Base-by-base conservation (phyloP, 441 rosid genomes). In the Eutrema salsugineum region DNA sequence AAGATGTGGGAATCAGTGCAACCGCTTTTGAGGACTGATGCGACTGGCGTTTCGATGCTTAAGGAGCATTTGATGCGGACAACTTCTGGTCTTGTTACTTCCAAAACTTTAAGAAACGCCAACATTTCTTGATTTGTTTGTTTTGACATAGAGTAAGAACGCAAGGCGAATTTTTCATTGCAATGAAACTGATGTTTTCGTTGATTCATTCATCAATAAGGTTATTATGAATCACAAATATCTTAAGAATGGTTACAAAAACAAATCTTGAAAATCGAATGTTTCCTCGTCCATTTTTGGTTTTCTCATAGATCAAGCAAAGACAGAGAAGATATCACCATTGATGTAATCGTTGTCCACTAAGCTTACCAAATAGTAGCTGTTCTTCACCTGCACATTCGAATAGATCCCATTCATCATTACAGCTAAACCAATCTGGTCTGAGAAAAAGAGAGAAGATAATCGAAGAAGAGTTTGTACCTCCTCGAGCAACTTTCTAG, bases 1-100 rank as follows among this genome's bases (percentile, higher is more conserved):
- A 94, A 87, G 85, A 85, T 88, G 5, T 91, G 98, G 97, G 96
- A 94, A 69, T 59, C 54, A 6, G 92, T 94, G 71, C 97, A 90
- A 80, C 99, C 94, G 32, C 87, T 80, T 79, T 89, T 91, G 35
- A 90, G 84, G 86, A 91, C 93, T 10, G 82, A 89, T 78, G 86
- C 71, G 4, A 83, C 91, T 28, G 80, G 86, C 7, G 68, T 66
- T 63, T 87, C 92, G 1, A 65, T 78, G 88, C 82, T 90, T 44
- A 83, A 83, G 59, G 86, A 83, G 68, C 83, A 83, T 70, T 76
- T 82, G 30, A 90, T 94, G 97, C 79, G 68, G 68, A 88, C 92
- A 55, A 81, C 92, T 73, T 79, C 86, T 4, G 97, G 97, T 60
- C 72, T 73, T 47, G 94, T 94, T 51, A 66, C 72, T 48, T 79